phyloP scores from a whole-genome alignment of 108 stramenopile genomes.

The Nitzschia inconspicua region DNA sequence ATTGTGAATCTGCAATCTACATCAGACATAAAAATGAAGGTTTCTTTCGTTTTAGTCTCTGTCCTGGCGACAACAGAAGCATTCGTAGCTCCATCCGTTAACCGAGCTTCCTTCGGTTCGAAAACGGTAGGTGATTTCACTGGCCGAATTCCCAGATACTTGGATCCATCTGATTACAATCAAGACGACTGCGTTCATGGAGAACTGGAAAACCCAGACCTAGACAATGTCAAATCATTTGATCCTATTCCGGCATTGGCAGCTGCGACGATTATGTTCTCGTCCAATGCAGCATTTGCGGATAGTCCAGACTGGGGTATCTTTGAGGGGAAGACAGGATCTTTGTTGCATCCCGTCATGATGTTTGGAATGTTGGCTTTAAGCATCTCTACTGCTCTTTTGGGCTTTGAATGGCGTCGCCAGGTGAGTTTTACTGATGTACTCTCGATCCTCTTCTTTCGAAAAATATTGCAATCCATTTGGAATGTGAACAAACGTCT shows the following conservation, averaged over 20 bases:
- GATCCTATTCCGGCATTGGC: slow-evolving; percentile 13
- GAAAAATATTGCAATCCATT: too few relatives aligned
- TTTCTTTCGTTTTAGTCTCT: slow-evolving; percentile 12
- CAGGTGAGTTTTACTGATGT: too few relatives aligned
- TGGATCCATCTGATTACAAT: too few relatives aligned
- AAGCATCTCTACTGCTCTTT: slow-evolving; percentile 74
- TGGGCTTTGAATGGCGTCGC: slow-evolving; percentile 92
- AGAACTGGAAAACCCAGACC: too few relatives aligned
- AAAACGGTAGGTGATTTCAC: too few relatives aligned
- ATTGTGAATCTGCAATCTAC: too few relatives aligned
- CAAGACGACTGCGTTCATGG: too few relatives aligned
- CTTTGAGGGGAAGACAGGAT: slow-evolving; percentile 77
- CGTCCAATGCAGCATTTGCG: slow-evolving; percentile 29
- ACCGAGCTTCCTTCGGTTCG: too few relatives aligned
- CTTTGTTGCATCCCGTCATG: slow-evolving; percentile 87
- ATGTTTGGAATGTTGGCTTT: slow-evolving; percentile 73
- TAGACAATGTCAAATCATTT: too few relatives aligned
- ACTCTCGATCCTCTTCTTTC: too few relatives aligned
- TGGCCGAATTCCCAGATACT: too few relatives aligned
- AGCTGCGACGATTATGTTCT: slow-evolving; percentile 16
- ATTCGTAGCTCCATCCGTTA: slow-evolving; percentile 10
- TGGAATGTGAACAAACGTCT: too few relatives aligned
- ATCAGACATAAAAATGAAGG: slow-evolving; percentile 23
- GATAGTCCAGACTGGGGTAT: slow-evolving; percentile 56
- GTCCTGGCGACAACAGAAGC: slow-evolving; percentile 10